Conservation (phyloP, 495 filamentous ascomycete genomes). For the Penicillium cosmopolitanum region DNA sequence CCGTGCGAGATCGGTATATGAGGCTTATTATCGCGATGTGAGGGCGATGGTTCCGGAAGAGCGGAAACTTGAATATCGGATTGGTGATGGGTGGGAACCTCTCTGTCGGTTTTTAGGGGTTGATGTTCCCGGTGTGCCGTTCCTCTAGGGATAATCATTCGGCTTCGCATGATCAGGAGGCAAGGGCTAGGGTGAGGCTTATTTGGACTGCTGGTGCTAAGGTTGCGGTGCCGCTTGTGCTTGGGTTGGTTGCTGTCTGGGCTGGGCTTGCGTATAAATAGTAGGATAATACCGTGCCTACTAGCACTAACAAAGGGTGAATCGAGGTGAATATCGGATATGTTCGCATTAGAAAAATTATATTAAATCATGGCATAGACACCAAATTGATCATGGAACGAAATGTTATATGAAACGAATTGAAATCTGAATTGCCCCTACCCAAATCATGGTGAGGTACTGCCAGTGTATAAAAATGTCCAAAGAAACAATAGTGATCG, state of each 20-base stretch:
- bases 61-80: conserved; percentile 6
- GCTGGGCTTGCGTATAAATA: conserved; percentile 3
- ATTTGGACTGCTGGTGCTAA: conserved; percentile 7
- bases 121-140: conserved; percentile 10
- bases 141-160: conserved; percentile 15
- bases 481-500: too few relatives aligned
- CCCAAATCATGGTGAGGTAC: too few relatives aligned
- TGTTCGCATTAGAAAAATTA: too few relatives aligned
- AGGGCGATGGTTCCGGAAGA: conserved; percentile 4
- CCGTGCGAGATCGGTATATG: not conserved
- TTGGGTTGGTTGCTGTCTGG: conserved; percentile 7
- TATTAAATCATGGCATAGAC: too few relatives aligned
- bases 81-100: conserved; percentile 10
- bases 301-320: too few relatives aligned
- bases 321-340: too few relatives aligned
- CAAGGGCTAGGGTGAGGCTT: conserved; percentile 4
- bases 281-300: not conserved
- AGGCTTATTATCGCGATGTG: conserved; percentile 3
- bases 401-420: too few relatives aligned
- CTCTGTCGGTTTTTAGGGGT: conserved; percentile 11
- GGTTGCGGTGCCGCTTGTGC: conserved; percentile 5
- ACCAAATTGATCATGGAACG: too few relatives aligned
- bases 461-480: too few relatives aligned
- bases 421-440: too few relatives aligned
- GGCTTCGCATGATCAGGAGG: conserved; percentile 1